Percentiles rank a stretch among this genome's conserved stretches.
Conservation (phyloP, 768 basidiomycete genomes). For the Lactifluus piperatus region DNA sequence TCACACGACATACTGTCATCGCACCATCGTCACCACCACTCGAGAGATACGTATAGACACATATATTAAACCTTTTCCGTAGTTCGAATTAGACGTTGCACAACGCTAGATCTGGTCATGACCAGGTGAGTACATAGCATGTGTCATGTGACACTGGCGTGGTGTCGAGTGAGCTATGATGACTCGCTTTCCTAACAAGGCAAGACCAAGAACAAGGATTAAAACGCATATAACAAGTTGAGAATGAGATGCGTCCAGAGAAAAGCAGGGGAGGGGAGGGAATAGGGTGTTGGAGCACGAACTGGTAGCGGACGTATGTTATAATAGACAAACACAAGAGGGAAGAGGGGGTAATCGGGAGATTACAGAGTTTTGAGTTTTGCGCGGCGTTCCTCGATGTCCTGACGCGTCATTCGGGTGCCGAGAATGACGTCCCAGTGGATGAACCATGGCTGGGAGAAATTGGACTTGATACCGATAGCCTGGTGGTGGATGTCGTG, state of each 20-base stretch:
- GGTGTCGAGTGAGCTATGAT: not conserved
- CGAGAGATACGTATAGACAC: conserved; percentile 11
- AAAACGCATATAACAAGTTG: not conserved
- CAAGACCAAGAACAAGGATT: not conserved
- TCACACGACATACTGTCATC: not conserved
- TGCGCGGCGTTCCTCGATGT: conserved; percentile 42
- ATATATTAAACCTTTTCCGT: conserved; percentile 10
- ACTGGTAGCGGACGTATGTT: not conserved
- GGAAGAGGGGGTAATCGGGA: not conserved
- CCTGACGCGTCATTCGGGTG: conserved; percentile 70
- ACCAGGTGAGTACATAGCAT: no score
- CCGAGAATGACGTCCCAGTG: conserved; percentile 87
- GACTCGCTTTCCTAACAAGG: not conserved
- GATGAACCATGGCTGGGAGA: conserved; percentile 90
- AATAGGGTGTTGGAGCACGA: not conserved
- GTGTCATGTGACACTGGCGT: not conserved
- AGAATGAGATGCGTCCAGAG: not conserved
- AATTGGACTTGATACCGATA: conserved; percentile 92
- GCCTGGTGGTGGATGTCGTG: conserved; percentile 97
- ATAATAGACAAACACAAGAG: not conserved
- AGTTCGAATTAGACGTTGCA: conserved; percentile 2
- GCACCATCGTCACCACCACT: conserved; percentile 11
- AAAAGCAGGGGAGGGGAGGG: not conserved
- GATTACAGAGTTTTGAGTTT: conserved; percentile 8
- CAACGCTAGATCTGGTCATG: not conserved